Conservation (phyloP, 257 asterid species). For the Nicotiana tomentosiformis region DNA sequence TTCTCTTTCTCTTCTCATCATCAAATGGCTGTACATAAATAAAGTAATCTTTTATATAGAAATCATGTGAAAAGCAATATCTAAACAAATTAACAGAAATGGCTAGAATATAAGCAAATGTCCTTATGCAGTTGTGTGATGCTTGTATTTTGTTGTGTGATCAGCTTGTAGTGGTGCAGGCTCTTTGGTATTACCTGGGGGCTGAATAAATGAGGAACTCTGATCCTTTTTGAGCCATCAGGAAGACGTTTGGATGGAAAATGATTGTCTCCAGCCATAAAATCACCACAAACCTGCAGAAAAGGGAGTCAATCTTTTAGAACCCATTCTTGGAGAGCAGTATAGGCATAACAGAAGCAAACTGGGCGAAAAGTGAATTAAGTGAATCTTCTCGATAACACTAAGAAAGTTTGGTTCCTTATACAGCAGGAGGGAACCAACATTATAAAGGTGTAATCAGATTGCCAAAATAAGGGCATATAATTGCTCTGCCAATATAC, state of each 20-base stretch:
- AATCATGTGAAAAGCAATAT: neutral
- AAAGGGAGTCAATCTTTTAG: neutral
- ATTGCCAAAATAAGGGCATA: neutral
- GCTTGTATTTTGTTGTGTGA: neutral
- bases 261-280: slow-evolving; percentile 27
- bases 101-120: neutral
- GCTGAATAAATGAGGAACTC: slow-evolving; percentile 46
- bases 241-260: slow-evolving; percentile 67
- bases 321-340: neutral
- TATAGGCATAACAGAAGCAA: neutral
- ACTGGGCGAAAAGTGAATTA: neutral
- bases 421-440: neutral
- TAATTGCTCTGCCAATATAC: neutral
- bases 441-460: neutral
- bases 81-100: neutral
- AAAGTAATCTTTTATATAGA: neutral
- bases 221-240: slow-evolving; percentile 92
- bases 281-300: slow-evolving; percentile 43
- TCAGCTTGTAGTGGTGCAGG: neutral
- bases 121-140: neutral
- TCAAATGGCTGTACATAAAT: slow-evolving; percentile 40
- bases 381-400: neutral
- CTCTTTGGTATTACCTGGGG: slow-evolving; percentile 48
- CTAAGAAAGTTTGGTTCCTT: neutral
- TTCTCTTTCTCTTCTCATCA: slow-evolving; percentile 38